Base-by-base conservation (phyloP, 148 eudicot species). In the Limonium bicolor region DNA sequence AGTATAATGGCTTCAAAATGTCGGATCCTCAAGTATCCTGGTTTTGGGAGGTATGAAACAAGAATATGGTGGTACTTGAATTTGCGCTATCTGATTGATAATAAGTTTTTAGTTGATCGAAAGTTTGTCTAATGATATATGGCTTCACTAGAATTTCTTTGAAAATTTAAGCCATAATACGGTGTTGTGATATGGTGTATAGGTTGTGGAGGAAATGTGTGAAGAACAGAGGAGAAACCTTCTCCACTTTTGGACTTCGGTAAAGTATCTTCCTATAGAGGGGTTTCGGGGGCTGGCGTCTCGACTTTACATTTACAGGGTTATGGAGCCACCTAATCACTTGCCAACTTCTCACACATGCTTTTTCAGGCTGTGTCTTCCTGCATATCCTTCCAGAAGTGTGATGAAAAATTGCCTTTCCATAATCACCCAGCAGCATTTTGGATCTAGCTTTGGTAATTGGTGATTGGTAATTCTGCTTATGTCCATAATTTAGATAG, bases 221-320 rank as follows among this genome's bases (percentile, higher is more conserved):
- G 63, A 67, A 17, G 76, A 74, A 59, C 84, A 83, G 64, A 84
- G 54, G 65, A 80, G 42, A 51, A 65, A 63, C 11, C 86, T 88
- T 46, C 97, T 88, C 41, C 83, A 80, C 78, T 88, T 88, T 49
- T 88, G 97, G 97, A 88, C 97, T 32, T 80, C 94, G 20, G 39
- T 88, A 22, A 88, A 83, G 50, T 70, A 75, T 55, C 69, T 88
- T 39, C 92, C 97, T 0, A 52, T 77, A 5, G 92, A 83, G 46
- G 94, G 97, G 11, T 88, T 88, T 39, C 43, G 84, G 40, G 97
- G 97, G 29, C 55, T 88, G 65, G 60, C 87, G 46, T 70, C 92
- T 34, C 71, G 69, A 20, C 68, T 88, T 32, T 63, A 28, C 66
- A 67, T 84, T 35, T 72, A 77, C 59, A 80, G 63, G 47, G 52